Conservation (phyloP, 1,284 basidiomycete genomes). For the Cutaneotrichosporon mucoides region DNA sequence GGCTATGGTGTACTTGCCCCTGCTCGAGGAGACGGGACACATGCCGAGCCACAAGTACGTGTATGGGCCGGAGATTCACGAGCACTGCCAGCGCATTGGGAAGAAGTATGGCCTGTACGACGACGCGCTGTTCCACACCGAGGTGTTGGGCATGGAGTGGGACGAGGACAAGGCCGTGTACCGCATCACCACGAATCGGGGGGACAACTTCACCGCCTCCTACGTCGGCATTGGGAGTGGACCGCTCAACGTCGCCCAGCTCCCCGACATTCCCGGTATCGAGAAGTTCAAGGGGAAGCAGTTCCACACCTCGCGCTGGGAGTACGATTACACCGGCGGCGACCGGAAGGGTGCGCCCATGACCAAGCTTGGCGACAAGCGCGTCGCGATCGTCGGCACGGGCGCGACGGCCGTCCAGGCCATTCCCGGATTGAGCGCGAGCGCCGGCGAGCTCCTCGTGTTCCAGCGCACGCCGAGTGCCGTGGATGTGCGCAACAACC, state of each 20-base stretch:
- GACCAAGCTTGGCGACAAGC: slow-evolving; percentile 7
- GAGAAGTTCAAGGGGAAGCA: slow-evolving; percentile 16
- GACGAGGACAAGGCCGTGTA: slow-evolving; percentile 9
- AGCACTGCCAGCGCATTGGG: slow-evolving; percentile 14
- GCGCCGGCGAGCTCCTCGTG: slow-evolving; percentile 10
- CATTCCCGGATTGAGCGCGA: slow-evolving; percentile 6
- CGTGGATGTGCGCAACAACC: slow-evolving; percentile 14
- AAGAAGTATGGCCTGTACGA: slow-evolving; percentile 10
- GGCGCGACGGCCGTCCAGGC: slow-evolving; percentile 13
- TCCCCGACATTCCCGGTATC: slow-evolving; percentile 13
- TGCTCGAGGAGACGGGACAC: slow-evolving; percentile 11
- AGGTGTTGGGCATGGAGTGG: slow-evolving; percentile 3
- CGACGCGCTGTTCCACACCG: slow-evolving; percentile 15
- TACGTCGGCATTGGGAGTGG: slow-evolving; percentile 10
- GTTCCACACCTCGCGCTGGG: slow-evolving; percentile 17
- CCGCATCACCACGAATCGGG: slow-evolving; percentile 6
- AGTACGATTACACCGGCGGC: slow-evolving; percentile 13
- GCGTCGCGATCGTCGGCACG: slow-evolving; percentile 9
- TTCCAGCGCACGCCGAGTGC: slow-evolving; percentile 20
- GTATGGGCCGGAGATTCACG: slow-evolving; percentile 14
- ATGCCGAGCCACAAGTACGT: slow-evolving; percentile 11
- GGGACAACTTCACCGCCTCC: slow-evolving; percentile 15
- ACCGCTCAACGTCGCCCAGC: slow-evolving; percentile 8
- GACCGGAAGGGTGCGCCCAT: slow-evolving; percentile 7
- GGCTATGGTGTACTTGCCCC: slow-evolving; percentile 16